phyloP scores from a whole-genome alignment of 1,284 basidiomycete genomes.

The Irpex lacteus region DNA sequence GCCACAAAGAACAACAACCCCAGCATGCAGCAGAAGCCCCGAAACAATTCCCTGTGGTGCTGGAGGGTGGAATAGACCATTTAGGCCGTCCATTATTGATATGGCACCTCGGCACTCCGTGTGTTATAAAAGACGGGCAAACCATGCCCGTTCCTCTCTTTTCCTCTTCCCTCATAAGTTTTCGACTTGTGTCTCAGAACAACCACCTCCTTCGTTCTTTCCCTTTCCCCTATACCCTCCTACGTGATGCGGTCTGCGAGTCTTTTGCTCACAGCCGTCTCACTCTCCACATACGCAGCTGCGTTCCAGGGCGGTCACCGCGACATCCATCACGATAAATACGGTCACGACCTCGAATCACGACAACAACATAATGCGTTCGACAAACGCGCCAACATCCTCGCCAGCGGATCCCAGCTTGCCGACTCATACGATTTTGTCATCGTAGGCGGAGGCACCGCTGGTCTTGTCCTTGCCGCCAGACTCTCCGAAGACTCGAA shows the following conservation, averaged over 20 bases:
- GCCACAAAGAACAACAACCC: too few species aligned
- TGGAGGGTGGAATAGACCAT: too few species aligned
- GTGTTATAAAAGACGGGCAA: background rate
- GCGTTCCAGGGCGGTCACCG: constrained; percentile 17
- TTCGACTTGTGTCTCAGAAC: background rate
- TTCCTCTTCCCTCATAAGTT: background rate
- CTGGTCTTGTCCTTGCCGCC: constrained; percentile 70
- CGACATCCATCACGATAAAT: constrained; percentile 23
- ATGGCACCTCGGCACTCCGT: background rate
- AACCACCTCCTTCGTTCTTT: background rate
- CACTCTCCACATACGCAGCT: constrained; percentile 21
- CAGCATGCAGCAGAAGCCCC: too few species aligned
- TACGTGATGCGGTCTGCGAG: constrained; percentile 23
- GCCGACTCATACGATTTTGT: constrained; percentile 53
- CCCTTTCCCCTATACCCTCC: background rate
- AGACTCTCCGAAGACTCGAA: constrained; percentile 70
- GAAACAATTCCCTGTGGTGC: too few species aligned
- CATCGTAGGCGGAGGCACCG: constrained; percentile 66
- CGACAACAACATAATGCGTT: background rate
- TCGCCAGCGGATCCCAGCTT: constrained; percentile 33
- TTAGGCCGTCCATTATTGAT: too few species aligned
- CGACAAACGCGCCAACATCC: constrained; percentile 33
- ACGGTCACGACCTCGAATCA: constrained; percentile 15
- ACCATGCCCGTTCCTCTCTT: background rate
- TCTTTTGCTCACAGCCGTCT: constrained; percentile 23